Evolutionary conservation across 1,284 basidiomycete genomes (phyloP).

Genomic region (Coriolopsis trogii): DNA sequence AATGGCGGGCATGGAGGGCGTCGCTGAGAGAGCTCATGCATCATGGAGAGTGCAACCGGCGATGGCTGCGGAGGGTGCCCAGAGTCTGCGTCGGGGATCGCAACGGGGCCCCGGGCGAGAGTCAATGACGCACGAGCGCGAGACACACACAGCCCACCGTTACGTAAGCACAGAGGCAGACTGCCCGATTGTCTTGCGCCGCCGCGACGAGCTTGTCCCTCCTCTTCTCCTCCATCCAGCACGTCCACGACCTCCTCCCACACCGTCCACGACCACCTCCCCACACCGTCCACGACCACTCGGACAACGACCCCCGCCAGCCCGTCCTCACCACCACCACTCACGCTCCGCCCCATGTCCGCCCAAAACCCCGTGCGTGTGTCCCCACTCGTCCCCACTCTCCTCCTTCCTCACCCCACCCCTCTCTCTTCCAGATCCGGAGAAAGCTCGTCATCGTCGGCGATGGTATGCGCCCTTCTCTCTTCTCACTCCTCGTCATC

Average conservation of each 20-base stretch:
- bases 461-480: slow-evolving; percentile 65
- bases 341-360: slow-evolving; percentile 38
- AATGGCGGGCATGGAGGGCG: neutral
- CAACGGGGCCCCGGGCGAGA: too few relatives aligned
- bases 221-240: slow-evolving; percentile 6
- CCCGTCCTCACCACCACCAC: neutral
- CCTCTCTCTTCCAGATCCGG: slow-evolving; percentile 62
- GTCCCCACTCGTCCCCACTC: slow-evolving; percentile 10
- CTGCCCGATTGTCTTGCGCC: too few relatives aligned
- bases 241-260: neutral
- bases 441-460: slow-evolving; percentile 94
- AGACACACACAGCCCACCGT: too few relatives aligned
- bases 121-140: too few relatives aligned
- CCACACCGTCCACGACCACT: too few relatives aligned
- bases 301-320: too few relatives aligned
- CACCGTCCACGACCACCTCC: neutral
- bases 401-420: slow-evolving; percentile 15
- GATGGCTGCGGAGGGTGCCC: too few relatives aligned
- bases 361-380: slow-evolving; percentile 52
- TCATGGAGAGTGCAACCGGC: too few relatives aligned
- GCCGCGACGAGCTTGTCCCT: too few relatives aligned
- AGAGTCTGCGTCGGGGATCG: too few relatives aligned
- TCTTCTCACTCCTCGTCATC: slow-evolving; percentile 18
- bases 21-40: too few relatives aligned
- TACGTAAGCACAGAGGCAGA: too few relatives aligned